phyloP scores from a whole-genome alignment of 208 protist genomes.

The Trypanosoma cruzi region DNA sequence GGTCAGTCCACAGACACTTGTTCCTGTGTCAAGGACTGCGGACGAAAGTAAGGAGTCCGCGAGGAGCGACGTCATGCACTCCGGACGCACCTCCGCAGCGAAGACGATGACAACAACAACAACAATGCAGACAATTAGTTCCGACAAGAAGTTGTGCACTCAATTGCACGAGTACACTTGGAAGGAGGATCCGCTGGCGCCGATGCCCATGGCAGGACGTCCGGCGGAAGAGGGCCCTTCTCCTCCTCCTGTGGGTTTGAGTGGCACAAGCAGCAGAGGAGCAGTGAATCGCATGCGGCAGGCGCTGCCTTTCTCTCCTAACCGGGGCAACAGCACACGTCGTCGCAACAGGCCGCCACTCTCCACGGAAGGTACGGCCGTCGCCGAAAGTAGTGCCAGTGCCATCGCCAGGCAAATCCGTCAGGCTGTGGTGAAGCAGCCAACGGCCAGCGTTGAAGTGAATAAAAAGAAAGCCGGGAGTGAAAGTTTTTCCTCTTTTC shows the following conservation, averaged over 20 bases:
- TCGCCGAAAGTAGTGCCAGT: slow-evolving; percentile 25
- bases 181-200: slow-evolving; percentile 2
- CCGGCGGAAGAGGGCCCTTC: background rate
- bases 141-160: slow-evolving; percentile 6
- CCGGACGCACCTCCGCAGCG: background rate
- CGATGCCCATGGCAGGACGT: slow-evolving; percentile 10
- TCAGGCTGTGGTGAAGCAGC: slow-evolving; percentile 1
- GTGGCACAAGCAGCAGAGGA: background rate
- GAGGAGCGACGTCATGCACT: background rate
- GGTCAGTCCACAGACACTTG: background rate
- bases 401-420: slow-evolving; percentile 23
- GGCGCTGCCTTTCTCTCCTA: background rate
- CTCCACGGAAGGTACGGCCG: slow-evolving; percentile 24
- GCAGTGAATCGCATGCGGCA: background rate
- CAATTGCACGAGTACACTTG: slow-evolving; percentile 15
- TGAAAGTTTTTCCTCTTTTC: background rate
- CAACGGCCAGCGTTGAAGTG: background rate
- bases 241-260: background rate
- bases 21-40: background rate
- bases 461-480: background rate
- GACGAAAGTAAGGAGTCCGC: background rate
- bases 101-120: background rate
- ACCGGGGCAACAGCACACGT: background rate
- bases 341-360: background rate
- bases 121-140: background rate